A percentile compares a stretch with the other conserved stretches of the same genome.
These are phyloP conservation scores for Monosporascus cannonballus DNA, from an alignment of 2,329 filamentous ascomycete species.

Conservation along the genomic window DNA sequence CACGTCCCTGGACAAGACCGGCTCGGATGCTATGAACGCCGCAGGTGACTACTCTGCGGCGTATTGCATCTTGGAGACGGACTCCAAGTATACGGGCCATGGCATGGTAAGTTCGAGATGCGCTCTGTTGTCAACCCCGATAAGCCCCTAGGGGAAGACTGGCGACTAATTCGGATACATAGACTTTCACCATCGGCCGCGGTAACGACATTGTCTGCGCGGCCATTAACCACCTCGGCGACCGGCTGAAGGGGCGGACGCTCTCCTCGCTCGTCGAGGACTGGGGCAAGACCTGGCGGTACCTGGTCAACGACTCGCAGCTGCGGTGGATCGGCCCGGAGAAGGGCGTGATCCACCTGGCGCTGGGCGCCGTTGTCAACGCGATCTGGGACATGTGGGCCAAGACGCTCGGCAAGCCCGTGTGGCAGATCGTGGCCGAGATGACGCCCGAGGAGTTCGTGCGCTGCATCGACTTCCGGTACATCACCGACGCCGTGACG, in stretches of 20 bases:
- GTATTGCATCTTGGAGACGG: constrained; percentile 87
- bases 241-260: constrained; percentile 68
- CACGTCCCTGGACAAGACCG: constrained; percentile 95
- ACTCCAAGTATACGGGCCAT: constrained; percentile 64
- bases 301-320: constrained; percentile 87
- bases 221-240: constrained; percentile 72
- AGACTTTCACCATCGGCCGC: constrained; percentile 78
- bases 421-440: constrained; percentile 85
- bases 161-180: constrained; percentile 8
- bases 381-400: constrained; percentile 96
- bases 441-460: constrained; percentile 88
- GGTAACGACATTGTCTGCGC: constrained; percentile 90
- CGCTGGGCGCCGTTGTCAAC: constrained; percentile 82
- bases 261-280: constrained; percentile 71
- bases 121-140: neutral
- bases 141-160: neutral
- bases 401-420: constrained; percentile 76
- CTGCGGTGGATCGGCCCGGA: constrained; percentile 91
- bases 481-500: constrained; percentile 90
- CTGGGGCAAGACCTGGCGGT: constrained; percentile 85
- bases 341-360: constrained; percentile 90
- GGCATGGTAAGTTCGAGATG: constrained; percentile 56
- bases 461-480: constrained; percentile 84
- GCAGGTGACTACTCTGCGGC: constrained; percentile 88
- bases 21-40: constrained; percentile 94